Conservation (phyloP, 2,329 filamentous ascomycete species). For the Penicillium freii region DNA sequence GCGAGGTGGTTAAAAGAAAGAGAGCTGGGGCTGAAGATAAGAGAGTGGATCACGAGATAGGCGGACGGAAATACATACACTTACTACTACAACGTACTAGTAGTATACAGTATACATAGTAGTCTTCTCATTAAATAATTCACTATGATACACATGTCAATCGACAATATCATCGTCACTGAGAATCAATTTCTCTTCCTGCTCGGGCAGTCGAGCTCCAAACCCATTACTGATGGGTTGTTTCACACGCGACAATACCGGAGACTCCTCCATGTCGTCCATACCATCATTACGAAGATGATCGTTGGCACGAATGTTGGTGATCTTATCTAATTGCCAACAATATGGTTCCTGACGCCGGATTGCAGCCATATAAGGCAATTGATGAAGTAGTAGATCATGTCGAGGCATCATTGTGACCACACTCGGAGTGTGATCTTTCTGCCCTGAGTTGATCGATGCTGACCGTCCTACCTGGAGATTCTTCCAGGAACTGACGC, state of each 20-base stretch:
- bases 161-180: conserved; percentile 87
- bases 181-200: conserved; percentile 67
- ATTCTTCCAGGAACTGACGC: conserved; percentile 41
- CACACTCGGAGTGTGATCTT: conserved; percentile 5
- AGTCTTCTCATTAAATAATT: not conserved
- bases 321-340: conserved; percentile 65
- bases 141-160: conserved; percentile 4
- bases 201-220: conserved; percentile 41
- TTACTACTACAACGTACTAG: no score
- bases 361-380: conserved; percentile 81
- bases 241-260: conserved; percentile 39
- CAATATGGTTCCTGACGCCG: conserved; percentile 39
- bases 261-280: conserved; percentile 32
- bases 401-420: conserved; percentile 37
- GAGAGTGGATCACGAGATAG: not conserved
- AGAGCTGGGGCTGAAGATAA: conserved; percentile 4
- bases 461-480: conserved; percentile 13
- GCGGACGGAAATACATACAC: no score
- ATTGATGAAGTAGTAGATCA: conserved; percentile 66
- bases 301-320: conserved; percentile 51
- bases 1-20: conserved; percentile 1
- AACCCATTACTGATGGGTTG: conserved; percentile 26
- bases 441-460: conserved; percentile 1
- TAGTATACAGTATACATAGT: no score
- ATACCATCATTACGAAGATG: conserved; percentile 48